Evolutionary conservation across 2,329 filamentous ascomycete species (phyloP), one percentile per base, ranked within the genome.

Genomic region (Graphilbum ipis-grandicollis): DNA sequence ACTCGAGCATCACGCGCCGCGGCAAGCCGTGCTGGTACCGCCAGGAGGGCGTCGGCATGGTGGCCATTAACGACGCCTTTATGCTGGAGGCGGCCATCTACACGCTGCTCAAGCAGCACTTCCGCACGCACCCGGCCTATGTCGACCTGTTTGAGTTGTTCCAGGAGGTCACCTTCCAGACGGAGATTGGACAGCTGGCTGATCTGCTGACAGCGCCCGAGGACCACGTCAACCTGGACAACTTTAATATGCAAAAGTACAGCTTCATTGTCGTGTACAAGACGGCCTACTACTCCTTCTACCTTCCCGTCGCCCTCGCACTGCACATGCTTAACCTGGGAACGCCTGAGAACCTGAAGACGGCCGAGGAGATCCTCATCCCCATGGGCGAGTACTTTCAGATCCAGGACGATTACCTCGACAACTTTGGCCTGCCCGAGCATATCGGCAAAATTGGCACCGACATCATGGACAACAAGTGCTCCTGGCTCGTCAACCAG

Each of bases 401-500:
- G 63, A 74, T 93, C 45, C 90, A 98, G 62, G 90, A 98, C 58
- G 90, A 98, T 66, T 98, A 90, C 64, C 81, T 98, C 37, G 90
- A 98, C 68, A 93, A 92, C 63, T 98, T 90, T 53, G 90, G 88
- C 49, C 77, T 88, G 49, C 85, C 90, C 29, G 75, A 84, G 51
- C 73, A 85, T 52, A 90, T 98, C 55, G 90, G 90, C 59, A 98
- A 98, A 74, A 93, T 96, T 46, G 90, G 90, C 47, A 98, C 90
- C 42, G 90, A 98, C 53, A 98, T 98, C 58, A 78, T 86, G 68
- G 90, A 98, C 65, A 98, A 98, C 73, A 98, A 98, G 71, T 98
- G 90, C 70, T 92, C 83, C 31, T 98, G 90, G 90, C 66, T 98
- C 41, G 72, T 98, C 59, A 98, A 98, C 70, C 79, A 93, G 61